These are phyloP conservation scores for Brassica carinata DNA, from an alignment of 345 rosid genomes.

Conservation along the genomic window DNA sequence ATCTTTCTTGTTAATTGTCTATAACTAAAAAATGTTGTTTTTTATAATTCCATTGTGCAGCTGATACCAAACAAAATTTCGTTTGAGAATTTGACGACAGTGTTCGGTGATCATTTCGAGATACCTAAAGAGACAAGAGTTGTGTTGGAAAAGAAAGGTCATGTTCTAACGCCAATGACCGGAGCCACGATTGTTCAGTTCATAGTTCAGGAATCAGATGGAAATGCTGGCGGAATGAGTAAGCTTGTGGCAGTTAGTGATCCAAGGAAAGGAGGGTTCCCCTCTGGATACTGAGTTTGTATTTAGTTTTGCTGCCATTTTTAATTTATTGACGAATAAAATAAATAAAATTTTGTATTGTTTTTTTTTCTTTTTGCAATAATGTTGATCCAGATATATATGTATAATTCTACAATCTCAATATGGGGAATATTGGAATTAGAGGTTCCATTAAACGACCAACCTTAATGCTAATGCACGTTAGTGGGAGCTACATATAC, in stretches of 20 bases:
- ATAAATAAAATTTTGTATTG: not conserved
- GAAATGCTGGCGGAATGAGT: constrained; percentile 11
- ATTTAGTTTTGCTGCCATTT: not conserved
- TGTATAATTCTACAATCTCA: too few relatives aligned
- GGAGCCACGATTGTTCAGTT: constrained; percentile 57
- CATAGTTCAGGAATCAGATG: constrained; percentile 42
- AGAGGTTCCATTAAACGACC: not conserved
- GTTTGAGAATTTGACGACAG: constrained; percentile 64
- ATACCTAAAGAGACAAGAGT: constrained; percentile 41
- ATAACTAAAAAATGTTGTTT: not conserved
- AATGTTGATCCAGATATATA: too few relatives aligned
- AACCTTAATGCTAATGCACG: not conserved
- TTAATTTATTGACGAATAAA: not conserved
- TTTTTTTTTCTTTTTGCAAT: too few relatives aligned
- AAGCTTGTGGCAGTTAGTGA: constrained; percentile 40
- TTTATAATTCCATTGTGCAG: constrained; percentile 30
- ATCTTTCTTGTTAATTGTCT: not conserved
- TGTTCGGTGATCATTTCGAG: constrained; percentile 50
- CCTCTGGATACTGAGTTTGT: constrained; percentile 51
- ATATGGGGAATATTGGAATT: too few relatives aligned
- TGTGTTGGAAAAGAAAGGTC: constrained; percentile 34
- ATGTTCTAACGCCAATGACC: constrained; percentile 42
- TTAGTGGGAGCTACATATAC: not conserved
- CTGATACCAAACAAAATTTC: constrained; percentile 48
- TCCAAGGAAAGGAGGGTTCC: constrained; percentile 49